Conservation (phyloP, 352 stramenopile species). For the Phytophthora foliorum region DNA sequence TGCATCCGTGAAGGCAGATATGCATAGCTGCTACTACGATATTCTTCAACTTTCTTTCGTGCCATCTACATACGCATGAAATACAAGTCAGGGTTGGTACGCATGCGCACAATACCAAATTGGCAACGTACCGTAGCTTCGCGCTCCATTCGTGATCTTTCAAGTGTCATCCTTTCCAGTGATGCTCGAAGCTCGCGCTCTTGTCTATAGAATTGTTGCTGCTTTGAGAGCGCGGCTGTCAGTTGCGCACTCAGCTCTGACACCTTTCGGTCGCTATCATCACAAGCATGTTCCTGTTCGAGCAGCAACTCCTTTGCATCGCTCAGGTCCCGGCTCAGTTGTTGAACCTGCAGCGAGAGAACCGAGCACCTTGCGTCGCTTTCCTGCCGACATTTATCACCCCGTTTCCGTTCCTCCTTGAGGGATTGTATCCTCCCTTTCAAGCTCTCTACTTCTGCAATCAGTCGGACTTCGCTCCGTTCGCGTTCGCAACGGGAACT, state of each 20-base stretch:
- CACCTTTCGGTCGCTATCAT: slow-evolving; percentile 77
- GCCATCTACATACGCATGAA: slow-evolving; percentile 33
- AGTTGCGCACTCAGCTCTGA: slow-evolving; percentile 75
- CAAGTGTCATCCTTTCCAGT: slow-evolving; percentile 67
- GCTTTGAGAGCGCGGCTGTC: slow-evolving; percentile 73
- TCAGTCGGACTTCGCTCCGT: slow-evolving; percentile 57
- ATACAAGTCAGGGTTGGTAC: neutral
- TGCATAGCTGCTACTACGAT: slow-evolving; percentile 50
- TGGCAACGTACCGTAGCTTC: slow-evolving; percentile 51
- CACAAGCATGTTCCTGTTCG: slow-evolving; percentile 71
- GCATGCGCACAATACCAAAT: neutral
- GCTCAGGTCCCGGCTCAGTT: slow-evolving; percentile 59
- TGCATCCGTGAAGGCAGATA: slow-evolving; percentile 36
- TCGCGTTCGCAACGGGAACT: slow-evolving; percentile 55
- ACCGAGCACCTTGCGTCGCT: slow-evolving; percentile 56
- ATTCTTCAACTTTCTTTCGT: slow-evolving; percentile 72
- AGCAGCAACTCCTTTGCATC: slow-evolving; percentile 65
- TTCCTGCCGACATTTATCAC: slow-evolving; percentile 62
- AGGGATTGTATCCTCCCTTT: slow-evolving; percentile 55
- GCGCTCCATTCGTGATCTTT: slow-evolving; percentile 72
- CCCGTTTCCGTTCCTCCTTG: slow-evolving; percentile 69
- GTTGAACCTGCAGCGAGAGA: slow-evolving; percentile 61
- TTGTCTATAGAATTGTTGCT: slow-evolving; percentile 79
- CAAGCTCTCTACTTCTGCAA: slow-evolving; percentile 72
- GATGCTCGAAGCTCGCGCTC: slow-evolving; percentile 72